Percentiles rank a stretch among this genome's conserved stretches.
Evolutionary conservation across 2,329 filamentous ascomycete genomes (phyloP).

Genomic region (Xylariaceae sp.): DNA sequence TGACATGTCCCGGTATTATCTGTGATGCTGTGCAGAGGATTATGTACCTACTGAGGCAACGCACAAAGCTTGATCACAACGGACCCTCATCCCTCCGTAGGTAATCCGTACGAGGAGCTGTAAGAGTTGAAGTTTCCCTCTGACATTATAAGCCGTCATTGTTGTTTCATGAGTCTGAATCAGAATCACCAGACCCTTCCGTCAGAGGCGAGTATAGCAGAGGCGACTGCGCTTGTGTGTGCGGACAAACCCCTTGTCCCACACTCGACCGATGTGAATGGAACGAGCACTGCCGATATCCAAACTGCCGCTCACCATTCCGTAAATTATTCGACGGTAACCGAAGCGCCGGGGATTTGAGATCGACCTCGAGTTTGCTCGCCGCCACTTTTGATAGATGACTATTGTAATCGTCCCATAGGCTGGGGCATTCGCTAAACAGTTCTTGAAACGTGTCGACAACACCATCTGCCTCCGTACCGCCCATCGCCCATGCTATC

Average conservation of each 20-base stretch:
- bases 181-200: conserved; percentile 26
- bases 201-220: conserved; percentile 22
- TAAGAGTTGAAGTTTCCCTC: too few relatives aligned
- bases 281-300: conserved; percentile 59
- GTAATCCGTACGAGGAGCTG: too few relatives aligned
- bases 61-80: too few relatives aligned
- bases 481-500: conserved; percentile 52
- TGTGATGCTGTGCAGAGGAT: too few relatives aligned
- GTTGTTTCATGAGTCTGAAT: too few relatives aligned
- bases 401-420: conserved; percentile 47
- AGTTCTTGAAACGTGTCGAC: conserved; percentile 39
- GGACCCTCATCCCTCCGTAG: too few relatives aligned
- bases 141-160: too few relatives aligned
- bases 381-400: conserved; percentile 51
- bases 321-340: conserved; percentile 53
- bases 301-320: conserved; percentile 55
- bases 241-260: conserved; percentile 52
- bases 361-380: conserved; percentile 47
- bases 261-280: conserved; percentile 54
- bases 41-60: too few relatives aligned
- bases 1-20: too few relatives aligned
- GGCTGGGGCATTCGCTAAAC: conserved; percentile 42
- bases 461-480: conserved; percentile 27
- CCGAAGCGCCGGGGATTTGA: conserved; percentile 59
- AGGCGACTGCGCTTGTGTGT: conserved; percentile 26